Conservation (phyloP, 305 asterid genomes). For the Fraxinus sp. region DNA sequence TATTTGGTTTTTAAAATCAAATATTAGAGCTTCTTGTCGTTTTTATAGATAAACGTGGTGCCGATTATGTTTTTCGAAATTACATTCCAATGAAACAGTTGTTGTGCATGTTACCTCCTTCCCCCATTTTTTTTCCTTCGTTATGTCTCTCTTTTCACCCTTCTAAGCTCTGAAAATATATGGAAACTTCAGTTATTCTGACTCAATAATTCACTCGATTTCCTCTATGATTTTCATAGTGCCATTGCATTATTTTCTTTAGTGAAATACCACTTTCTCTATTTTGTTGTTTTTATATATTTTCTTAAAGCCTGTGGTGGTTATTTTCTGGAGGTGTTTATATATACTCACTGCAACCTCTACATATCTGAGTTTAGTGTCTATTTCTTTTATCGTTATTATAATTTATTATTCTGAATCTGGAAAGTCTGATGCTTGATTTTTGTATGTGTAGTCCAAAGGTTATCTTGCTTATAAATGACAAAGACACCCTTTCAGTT, state of each 20-base stretch:
- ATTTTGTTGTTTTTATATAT: background rate
- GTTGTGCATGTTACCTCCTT: background rate
- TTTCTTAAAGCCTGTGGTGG: background rate
- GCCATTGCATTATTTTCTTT: background rate
- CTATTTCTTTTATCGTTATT: background rate
- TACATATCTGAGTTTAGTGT: background rate
- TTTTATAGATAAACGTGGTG: background rate
- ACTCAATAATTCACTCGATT: background rate
- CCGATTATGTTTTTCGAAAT: background rate
- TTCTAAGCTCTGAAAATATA: background rate
- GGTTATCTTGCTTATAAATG: background rate
- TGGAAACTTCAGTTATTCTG: background rate
- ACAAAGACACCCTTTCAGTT: background rate
- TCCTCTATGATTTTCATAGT: conserved; percentile 31
- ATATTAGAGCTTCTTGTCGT: background rate
- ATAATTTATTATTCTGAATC: background rate
- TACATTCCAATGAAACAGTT: background rate
- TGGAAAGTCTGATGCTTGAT: background rate
- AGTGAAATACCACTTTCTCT: background rate
- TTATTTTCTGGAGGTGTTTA: background rate
- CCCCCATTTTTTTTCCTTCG: background rate
- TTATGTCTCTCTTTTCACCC: background rate
- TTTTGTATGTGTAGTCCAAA: background rate
- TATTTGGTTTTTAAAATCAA: background rate
- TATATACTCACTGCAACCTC: background rate